Percentiles rank a stretch among this genome's conserved stretches.
Conservation (phyloP, 2,329 filamentous ascomycete species). For the Colletotrichum spaethianum region DNA sequence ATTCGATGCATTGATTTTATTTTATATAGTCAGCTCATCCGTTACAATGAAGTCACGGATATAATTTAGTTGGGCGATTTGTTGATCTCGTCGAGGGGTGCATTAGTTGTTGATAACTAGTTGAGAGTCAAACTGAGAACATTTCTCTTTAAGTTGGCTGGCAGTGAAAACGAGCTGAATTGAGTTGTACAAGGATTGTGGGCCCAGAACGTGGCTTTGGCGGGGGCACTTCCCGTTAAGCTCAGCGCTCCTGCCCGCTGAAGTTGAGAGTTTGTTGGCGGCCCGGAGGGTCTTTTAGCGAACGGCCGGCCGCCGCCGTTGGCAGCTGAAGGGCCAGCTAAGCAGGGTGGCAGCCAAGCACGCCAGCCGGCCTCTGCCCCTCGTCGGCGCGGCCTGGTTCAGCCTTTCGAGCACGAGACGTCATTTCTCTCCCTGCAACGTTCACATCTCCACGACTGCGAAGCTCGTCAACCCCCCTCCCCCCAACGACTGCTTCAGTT, state of each 20-base stretch:
- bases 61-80: too few species aligned
- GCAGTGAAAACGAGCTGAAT: not conserved
- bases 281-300: constrained; percentile 1
- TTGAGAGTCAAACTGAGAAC: too few species aligned
- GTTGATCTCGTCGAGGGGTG: too few species aligned
- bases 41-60: too few species aligned
- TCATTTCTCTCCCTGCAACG: constrained; percentile 41
- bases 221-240: not conserved
- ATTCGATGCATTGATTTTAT: too few species aligned
- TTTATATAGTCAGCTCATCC: too few species aligned
- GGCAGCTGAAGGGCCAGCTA: constrained; percentile 1
- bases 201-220: not conserved
- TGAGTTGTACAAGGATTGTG: not conserved
- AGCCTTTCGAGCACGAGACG: constrained; percentile 41
- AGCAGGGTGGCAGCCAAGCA: constrained; percentile 8
- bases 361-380: constrained; percentile 23
- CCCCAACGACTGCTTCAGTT: constrained; percentile 1
- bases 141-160: too few species aligned
- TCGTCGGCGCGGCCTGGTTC: not conserved
- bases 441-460: not conserved
- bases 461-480: not conserved
- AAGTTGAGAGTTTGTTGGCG: not conserved
- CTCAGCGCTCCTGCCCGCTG: not conserved
- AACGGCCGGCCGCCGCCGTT: not conserved
- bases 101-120: too few species aligned